Evolutionary conservation across 2,329 filamentous ascomycete genomes (phyloP), one percentile per base, ranked within the genome.

Genomic region (Fusarium citri): DNA sequence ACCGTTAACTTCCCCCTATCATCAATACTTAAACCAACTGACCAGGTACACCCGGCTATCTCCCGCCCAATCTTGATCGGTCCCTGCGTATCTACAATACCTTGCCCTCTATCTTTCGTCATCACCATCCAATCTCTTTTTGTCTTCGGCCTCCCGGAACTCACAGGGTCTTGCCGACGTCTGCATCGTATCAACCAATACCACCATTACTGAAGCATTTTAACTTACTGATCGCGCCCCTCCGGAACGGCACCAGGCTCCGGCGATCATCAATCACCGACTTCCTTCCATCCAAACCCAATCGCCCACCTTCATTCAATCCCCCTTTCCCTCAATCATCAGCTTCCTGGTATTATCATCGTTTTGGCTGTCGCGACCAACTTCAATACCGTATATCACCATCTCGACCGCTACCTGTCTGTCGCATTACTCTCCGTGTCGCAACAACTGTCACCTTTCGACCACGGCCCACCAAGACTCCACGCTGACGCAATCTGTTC

Each of bases 401-500:
- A 43, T 43, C 40, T 26, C 41, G 25, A 37, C 28, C 50, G 16
- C 48, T 47, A 18, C 45, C 41, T 31, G 18, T 41, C 31, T 63
- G 31, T 56, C 61, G 56, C 59, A 64, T 54, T 57, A 66, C 68
- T 31, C 37, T 55, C 64, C 59, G 23, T 50, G 69, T 66, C 60
- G 64, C 72, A 57, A 74, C 60, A 70, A 55, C 58, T 60, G 43
- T 69, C 61, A 56, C 68, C 65, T 66, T 41, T 48, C 59, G 41
- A 57, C 61, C n/a, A 22, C 66, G 68, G 59, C 71, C 74, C 72
- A 72, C 67, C 64, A 31, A 68, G 50, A 69, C 72, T 72, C 74
- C 74, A 72, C 75, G 75, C 75, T 76, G 75, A 76, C 75, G 75
- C 75, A 76, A 77, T 76, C 72, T 64, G 64, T 64, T 62, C 47